phyloP scores from a whole-genome alignment of 1,139 yeast genomes.

The Suhomyces panamericanus region DNA sequence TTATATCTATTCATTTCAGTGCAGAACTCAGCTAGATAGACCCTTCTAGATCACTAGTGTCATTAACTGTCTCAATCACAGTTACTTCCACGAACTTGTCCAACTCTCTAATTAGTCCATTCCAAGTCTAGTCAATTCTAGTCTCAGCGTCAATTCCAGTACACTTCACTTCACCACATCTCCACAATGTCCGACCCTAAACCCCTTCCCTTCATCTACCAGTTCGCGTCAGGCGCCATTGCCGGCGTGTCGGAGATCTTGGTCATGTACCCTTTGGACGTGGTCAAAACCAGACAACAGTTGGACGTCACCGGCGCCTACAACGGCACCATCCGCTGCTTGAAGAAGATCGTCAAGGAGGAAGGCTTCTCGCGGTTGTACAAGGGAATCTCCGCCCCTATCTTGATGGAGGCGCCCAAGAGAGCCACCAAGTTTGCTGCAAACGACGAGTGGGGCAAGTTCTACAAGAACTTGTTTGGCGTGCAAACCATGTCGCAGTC shows the following conservation, averaged over 20 bases:
- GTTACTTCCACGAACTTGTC: no score
- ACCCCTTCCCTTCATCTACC: constrained; percentile 80
- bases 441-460: constrained; percentile 93
- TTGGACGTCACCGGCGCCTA: constrained; percentile 70
- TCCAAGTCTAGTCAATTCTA: no score
- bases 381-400: constrained; percentile 94
- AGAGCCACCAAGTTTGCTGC: constrained; percentile 98
- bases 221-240: constrained; percentile 90
- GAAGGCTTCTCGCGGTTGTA: constrained; percentile 87
- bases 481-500: constrained; percentile 72
- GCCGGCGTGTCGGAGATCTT: constrained; percentile 98
- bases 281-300: constrained; percentile 96
- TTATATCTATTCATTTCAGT: no score
- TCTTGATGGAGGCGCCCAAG: constrained; percentile 99
- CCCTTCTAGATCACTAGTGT: no score
- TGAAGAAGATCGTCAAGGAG: constrained; percentile 74
- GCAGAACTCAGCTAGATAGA: no score
- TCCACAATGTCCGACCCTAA: constrained; percentile 32
- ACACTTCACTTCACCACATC: not conserved
- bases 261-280: constrained; percentile 97
- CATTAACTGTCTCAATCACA: no score
- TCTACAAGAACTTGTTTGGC: constrained; percentile 75
- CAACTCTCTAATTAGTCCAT: no score
- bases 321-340: constrained; percentile 80
- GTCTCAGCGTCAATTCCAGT: no score